Evolutionary conservation across 768 basidiomycete species (phyloP).

Genomic region (Phanerochaete carnosa): DNA sequence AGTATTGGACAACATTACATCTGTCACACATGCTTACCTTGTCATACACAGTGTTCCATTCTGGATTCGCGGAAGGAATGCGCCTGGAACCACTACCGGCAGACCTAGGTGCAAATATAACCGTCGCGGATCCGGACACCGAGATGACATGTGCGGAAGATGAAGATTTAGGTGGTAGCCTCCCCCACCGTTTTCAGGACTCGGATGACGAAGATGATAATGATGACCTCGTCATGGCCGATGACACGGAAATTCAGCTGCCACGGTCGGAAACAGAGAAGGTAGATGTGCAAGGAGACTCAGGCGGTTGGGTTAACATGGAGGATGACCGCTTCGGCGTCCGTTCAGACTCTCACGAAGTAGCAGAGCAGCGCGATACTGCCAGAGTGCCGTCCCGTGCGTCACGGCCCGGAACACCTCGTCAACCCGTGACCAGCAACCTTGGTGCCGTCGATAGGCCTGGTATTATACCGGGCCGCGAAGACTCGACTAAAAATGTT

Average conservation of each 20-base stretch:
- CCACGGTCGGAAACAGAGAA: conserved; percentile 14
- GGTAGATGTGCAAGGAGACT: background rate
- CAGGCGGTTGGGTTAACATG: background rate
- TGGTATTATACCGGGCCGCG: too few relatives aligned
- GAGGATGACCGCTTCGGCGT: background rate
- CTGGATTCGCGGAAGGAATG: conserved; percentile 64
- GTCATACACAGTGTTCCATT: conserved; percentile 57
- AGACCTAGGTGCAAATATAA: background rate
- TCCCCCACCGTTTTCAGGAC: conserved; percentile 36
- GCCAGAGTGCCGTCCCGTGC: background rate
- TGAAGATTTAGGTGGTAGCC: conserved; percentile 50
- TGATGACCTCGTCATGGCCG: conserved; percentile 43
- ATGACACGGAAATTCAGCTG: conserved; percentile 15
- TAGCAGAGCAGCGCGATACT: background rate
- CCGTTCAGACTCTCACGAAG: background rate
- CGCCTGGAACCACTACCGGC: conserved; percentile 10
- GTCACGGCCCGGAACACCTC: too few relatives aligned
- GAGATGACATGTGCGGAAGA: conserved; percentile 45
- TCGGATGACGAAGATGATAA: conserved; percentile 55
- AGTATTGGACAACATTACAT: conserved; percentile 7
- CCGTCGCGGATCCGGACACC: background rate
- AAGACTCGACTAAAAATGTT: background rate
- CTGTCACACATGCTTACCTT: background rate
- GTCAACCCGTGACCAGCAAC: too few relatives aligned
- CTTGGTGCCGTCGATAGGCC: too few relatives aligned